These are phyloP conservation scores for Kentomonas sorsogonicus DNA, from an alignment of 208 protist species.

Conservation along the genomic window DNA sequence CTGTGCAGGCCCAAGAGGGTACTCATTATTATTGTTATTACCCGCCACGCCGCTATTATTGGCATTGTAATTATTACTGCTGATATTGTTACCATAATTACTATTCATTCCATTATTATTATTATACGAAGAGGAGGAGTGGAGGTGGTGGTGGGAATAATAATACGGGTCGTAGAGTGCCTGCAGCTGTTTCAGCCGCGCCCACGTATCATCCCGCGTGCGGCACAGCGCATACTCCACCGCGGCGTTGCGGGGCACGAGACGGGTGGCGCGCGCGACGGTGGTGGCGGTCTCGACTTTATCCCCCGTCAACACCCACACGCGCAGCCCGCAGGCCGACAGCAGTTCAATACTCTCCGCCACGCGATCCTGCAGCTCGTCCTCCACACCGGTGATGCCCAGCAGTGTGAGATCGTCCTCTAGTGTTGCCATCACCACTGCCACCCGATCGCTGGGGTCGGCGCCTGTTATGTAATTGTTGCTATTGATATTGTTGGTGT, in stretches of 20 bases:
- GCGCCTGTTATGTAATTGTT: no score
- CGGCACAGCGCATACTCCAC: conserved; percentile 48
- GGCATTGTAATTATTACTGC: no score
- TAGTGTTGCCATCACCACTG: conserved; percentile 67
- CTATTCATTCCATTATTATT: no score
- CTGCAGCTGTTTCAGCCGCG: conserved; percentile 34
- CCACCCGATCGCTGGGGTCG: no score
- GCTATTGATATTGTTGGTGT: no score
- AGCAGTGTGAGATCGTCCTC: conserved; percentile 90
- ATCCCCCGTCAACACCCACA: conserved; percentile 99
- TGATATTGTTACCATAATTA: no score
- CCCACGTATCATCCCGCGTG: conserved; percentile 27
- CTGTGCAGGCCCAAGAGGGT: no score
- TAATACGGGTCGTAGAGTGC: conserved; percentile 27
- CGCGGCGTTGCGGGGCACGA: conserved; percentile 75
- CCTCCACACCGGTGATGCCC: conserved; percentile 97
- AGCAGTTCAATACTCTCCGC: conserved; percentile 93
- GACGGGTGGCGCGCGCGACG: conserved; percentile 90
- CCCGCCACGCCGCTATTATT: no score
- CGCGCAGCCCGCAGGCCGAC: conserved; percentile 95
- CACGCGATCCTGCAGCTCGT: conserved; percentile 96
- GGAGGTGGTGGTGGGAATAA: no score
- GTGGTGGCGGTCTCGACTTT: conserved; percentile 96
- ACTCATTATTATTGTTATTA: no score
- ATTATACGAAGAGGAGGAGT: no score